Conservation (phyloP, 495 filamentous ascomycete genomes). For the Viridothelium virens region DNA sequence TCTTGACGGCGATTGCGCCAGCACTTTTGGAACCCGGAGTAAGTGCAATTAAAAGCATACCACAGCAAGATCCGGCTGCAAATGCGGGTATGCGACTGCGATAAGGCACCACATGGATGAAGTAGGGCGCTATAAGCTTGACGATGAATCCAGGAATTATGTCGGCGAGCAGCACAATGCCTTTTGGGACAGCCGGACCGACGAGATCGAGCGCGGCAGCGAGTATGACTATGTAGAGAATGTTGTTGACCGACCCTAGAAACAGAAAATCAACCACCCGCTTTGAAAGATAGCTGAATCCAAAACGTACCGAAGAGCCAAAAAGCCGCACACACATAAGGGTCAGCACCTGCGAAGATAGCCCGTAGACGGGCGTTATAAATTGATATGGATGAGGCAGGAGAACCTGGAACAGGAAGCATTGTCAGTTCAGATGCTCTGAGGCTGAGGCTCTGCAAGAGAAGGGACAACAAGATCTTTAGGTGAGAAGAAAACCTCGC, state of each 20-base stretch:
- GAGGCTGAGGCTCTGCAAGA: background rate
- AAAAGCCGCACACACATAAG: constrained; percentile 70
- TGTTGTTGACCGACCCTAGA: constrained; percentile 89
- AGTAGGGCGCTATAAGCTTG: constrained; percentile 85
- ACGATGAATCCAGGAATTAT: constrained; percentile 81
- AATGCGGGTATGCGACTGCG: constrained; percentile 63
- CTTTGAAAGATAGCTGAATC: no score
- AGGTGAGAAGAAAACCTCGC: no score
- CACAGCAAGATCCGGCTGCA: constrained; percentile 59
- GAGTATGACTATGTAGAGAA: constrained; percentile 95
- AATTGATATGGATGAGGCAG: constrained; percentile 64
- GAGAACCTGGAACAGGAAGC: constrained; percentile 63
- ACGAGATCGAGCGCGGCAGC: constrained; percentile 95
- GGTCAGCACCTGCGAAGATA: constrained; percentile 60
- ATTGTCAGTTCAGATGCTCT: constrained; percentile 22
- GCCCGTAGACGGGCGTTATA: constrained; percentile 57
- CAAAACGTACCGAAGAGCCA: constrained; percentile 77
- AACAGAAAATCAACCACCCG: background rate
- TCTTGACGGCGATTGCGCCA: constrained; percentile 59
- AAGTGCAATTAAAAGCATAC: constrained; percentile 83
- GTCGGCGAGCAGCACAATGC: constrained; percentile 84
- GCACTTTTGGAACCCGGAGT: constrained; percentile 55
- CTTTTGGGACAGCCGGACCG: constrained; percentile 74
- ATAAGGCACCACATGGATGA: constrained; percentile 83
- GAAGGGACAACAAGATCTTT: no score